Evolutionary conservation across 305 asterid species (phyloP).

Genomic region (Caryopteris hybrid): DNA sequence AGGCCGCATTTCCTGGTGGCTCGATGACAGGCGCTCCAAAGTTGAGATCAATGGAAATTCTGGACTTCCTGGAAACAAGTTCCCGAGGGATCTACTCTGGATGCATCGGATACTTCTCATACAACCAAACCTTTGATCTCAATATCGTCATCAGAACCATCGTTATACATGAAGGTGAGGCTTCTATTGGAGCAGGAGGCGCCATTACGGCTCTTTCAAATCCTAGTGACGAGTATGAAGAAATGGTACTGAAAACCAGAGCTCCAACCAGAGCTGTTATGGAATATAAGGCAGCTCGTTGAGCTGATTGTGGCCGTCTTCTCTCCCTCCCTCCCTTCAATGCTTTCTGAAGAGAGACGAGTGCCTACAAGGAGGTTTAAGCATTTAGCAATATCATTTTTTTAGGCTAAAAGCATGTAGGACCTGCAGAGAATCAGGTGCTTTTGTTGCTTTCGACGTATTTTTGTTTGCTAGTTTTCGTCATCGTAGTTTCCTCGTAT

Average conservation of each 20-base stretch:
- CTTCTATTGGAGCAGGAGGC: slow-evolving; percentile 91
- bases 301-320: neutral
- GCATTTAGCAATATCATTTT: no score
- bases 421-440: no score
- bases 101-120: slow-evolving; percentile 93
- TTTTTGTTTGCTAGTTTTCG: no score
- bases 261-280: slow-evolving; percentile 70
- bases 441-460: no score
- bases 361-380: no score
- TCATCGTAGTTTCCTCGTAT: no score
- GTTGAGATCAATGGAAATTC: slow-evolving; percentile 92
- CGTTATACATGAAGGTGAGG: slow-evolving; percentile 71
- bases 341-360: no score
- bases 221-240: slow-evolving; percentile 81
- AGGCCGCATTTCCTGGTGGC: slow-evolving; percentile 96
- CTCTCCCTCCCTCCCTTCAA: neutral
- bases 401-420: no score
- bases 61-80: slow-evolving; percentile 72
- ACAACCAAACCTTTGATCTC: slow-evolving; percentile 94
- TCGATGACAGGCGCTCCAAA: slow-evolving; percentile 99
- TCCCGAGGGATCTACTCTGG: slow-evolving; percentile 97
- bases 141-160: slow-evolving; percentile 83
- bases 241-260: slow-evolving; percentile 80
- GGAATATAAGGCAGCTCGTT: slow-evolving; percentile 28
- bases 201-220: slow-evolving; percentile 90